Conservation (phyloP, 2,329 filamentous ascomycete genomes). For the Penicillium olsonii region DNA sequence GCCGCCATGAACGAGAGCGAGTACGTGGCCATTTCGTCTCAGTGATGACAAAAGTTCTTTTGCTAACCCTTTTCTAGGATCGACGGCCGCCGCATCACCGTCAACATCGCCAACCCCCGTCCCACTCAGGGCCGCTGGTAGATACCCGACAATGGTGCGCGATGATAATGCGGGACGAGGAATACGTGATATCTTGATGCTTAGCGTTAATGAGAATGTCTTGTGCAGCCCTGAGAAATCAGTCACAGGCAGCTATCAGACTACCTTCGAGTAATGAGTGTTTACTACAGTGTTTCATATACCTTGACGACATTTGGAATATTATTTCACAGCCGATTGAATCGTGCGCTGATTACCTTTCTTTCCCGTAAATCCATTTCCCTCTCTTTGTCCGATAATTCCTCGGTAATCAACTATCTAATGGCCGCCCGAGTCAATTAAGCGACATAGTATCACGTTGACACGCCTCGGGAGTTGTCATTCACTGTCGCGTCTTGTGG, state of each 20-base stretch:
- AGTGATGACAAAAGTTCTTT: background rate
- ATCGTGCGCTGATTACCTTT: background rate
- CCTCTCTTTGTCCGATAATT: too few relatives aligned
- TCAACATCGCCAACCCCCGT: conserved; percentile 17
- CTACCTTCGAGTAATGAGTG: conserved; percentile 10
- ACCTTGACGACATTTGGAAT: conserved; percentile 9
- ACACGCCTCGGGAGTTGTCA: too few relatives aligned
- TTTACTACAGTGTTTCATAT: conserved; percentile 9
- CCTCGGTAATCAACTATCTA: too few relatives aligned
- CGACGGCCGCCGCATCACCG: conserved; percentile 15
- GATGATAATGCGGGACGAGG: conserved; percentile 8
- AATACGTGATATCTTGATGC: conserved; percentile 9
- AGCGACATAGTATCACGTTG: too few relatives aligned
- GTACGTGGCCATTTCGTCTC: conserved; percentile 5
- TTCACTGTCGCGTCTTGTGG: too few relatives aligned
- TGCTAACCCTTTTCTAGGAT: conserved; percentile 1
- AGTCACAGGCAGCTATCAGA: conserved; percentile 2
- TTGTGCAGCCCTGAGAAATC: conserved; percentile 3
- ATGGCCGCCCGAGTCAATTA: too few relatives aligned
- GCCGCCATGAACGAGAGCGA: conserved; percentile 16
- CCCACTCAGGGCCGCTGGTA: conserved; percentile 5
- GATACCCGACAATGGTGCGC: conserved; percentile 2
- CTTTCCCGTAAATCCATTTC: background rate
- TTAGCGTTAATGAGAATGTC: conserved; percentile 8
- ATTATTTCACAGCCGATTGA: conserved; percentile 4